Percentiles rank a stretch among this genome's conserved stretches.
Conservation (phyloP, 345 rosid genomes). For the Gossypium mustelinum region DNA sequence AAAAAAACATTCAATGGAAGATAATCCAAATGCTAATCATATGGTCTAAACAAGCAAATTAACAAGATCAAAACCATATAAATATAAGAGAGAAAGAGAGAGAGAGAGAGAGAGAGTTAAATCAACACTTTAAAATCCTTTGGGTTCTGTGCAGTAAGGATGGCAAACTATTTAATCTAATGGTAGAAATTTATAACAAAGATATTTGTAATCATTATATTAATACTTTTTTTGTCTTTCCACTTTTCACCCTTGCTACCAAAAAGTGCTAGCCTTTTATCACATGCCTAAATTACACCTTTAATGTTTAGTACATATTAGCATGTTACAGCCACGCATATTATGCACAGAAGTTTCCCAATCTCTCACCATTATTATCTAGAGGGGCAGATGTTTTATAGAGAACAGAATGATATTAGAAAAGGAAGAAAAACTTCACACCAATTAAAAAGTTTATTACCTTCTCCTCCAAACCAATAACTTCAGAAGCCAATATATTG, state of each 20-base stretch:
- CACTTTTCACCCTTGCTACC: too few species aligned
- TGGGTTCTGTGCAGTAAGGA: too few species aligned
- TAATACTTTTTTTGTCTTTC: too few species aligned
- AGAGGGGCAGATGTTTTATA: not conserved
- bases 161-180: too few species aligned
- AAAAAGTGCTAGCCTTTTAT: too few species aligned
- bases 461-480: constrained; percentile 97
- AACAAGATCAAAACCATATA: constrained; percentile 5
- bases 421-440: not conserved
- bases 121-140: not conserved
- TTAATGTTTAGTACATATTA: not conserved
- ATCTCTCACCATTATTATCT: not conserved
- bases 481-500: constrained; percentile 90
- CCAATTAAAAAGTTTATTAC: constrained; percentile 29
- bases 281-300: not conserved
- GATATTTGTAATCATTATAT: too few species aligned
- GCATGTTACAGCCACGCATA: not conserved
- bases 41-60: constrained; percentile 22
- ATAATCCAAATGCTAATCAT: constrained; percentile 1
- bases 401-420: not conserved
- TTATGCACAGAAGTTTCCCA: not conserved
- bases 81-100: not conserved
- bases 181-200: too few species aligned
- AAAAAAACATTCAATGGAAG: not conserved
- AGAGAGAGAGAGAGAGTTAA: constrained; percentile 1